Base-by-base conservation (phyloP, 129 eudicot genomes). In the Helianthus tuberosus region DNA sequence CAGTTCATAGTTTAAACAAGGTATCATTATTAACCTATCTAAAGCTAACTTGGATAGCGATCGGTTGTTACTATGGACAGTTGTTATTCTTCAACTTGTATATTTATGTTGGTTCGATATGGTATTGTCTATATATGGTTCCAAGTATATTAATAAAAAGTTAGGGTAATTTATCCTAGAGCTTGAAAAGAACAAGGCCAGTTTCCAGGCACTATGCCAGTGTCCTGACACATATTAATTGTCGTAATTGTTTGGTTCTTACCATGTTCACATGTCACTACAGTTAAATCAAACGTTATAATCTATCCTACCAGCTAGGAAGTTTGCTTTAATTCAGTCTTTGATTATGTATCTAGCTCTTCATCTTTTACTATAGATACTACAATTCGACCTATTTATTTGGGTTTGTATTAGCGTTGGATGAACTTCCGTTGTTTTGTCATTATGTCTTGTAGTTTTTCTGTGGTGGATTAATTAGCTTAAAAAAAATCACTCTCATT, bases 141-240 rank as follows among this genome's bases (percentile, higher is more conserved):
- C 13, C n/a, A 49, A 49, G 46, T 68, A 49, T 5, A 49, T 47
- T 1, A n/a, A 32, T 51, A 69, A 69, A 9, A 69, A 29, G 47
- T 68, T 49, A 68, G 47, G 60, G 29, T 49, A 59, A 35, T 15
- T 44, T 36, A 25, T 65, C 51, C 69, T 41, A 64, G 41, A 16
- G 8, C 36, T 64, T 15, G 27, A 41, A 65, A 39, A 41, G 52
- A 41, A 41, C 52, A 20, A 65, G 69, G 15, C 27, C 20, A 52
- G 8, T 4, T n/a, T 50, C 16, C 16, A 52, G 23, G 27, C 23
- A 13, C 13, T 63, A 38, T 63, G 17, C 5, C 48, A 15, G 2
- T 36, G 49, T 65, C 70, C 54, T 65, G 35, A 43, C 70, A 44
- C 29, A 39, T 10, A 53, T 65, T 47, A 20, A 20, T 65, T 16